phyloP scores from a whole-genome alignment of 2,329 filamentous ascomycete genomes.

The Anthostomella pinea region DNA sequence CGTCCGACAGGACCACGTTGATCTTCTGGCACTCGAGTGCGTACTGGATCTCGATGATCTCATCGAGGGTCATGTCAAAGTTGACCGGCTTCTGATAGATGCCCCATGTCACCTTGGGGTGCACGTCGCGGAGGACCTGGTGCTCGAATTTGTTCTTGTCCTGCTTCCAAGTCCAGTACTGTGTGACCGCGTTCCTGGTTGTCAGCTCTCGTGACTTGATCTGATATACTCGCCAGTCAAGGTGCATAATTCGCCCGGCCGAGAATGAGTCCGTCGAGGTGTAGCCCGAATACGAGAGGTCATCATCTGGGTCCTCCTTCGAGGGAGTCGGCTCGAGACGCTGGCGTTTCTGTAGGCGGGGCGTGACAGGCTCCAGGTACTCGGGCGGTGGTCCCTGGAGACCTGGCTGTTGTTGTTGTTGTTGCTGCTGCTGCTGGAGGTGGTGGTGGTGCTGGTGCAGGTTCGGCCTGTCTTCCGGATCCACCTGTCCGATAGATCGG shows the following conservation, averaged over 20 bases:
- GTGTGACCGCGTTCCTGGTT: conserved; percentile 46
- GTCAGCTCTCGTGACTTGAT: conserved; percentile 49
- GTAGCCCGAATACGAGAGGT: conserved; percentile 44
- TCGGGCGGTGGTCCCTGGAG: conserved; percentile 14
- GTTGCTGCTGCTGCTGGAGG: conserved; percentile 10
- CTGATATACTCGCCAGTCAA: conserved; percentile 52
- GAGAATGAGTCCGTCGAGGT: conserved; percentile 53
- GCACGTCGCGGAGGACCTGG: conserved; percentile 47
- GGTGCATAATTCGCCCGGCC: conserved; percentile 40
- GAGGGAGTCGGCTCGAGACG: conserved; percentile 21
- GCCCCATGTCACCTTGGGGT: conserved; percentile 44
- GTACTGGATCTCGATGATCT: conserved; percentile 46
- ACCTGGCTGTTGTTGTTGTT: conserved; percentile 5
- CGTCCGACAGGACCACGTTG: conserved; percentile 38
- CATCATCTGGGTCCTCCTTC: conserved; percentile 26
- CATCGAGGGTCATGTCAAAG: conserved; percentile 47
- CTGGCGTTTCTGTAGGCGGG: conserved; percentile 30
- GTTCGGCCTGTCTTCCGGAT: conserved; percentile 23
- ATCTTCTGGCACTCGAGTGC: conserved; percentile 42
- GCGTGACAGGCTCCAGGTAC: conserved; percentile 28
- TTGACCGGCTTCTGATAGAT: conserved; percentile 49
- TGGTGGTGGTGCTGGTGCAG: too few relatives aligned
- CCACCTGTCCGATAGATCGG: conserved; percentile 31
- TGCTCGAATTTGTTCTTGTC: conserved; percentile 47
- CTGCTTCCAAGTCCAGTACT: conserved; percentile 53